phyloP scores from a whole-genome alignment of 129 eudicot genomes.

The Helianthus tuberosus region DNA sequence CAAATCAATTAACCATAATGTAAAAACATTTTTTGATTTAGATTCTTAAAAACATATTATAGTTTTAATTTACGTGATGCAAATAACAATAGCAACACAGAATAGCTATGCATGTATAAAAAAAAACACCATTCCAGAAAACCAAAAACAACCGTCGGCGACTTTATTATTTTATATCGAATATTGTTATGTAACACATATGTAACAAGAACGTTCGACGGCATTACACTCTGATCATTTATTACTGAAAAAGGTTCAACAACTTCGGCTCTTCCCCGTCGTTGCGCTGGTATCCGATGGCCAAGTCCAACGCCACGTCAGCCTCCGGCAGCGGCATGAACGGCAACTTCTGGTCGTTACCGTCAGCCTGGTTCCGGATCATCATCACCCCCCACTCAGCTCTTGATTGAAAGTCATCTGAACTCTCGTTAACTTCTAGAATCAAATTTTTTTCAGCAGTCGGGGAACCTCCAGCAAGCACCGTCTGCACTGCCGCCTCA shows the following conservation, averaged over 20 bases:
- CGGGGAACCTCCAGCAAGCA: slow-evolving; percentile 66
- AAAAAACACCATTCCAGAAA: neutral
- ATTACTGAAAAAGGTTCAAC: slow-evolving; percentile 59
- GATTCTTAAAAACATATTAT: too few relatives aligned
- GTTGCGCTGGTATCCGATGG: slow-evolving; percentile 2
- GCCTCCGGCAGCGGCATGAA: slow-evolving; percentile 40
- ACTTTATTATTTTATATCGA: neutral
- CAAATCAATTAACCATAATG: too few relatives aligned
- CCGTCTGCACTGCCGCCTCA: slow-evolving; percentile 60
- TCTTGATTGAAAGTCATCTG: slow-evolving; percentile 25
- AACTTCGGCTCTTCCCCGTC: slow-evolving; percentile 52
- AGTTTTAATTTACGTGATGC: too few relatives aligned
- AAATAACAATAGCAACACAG: too few relatives aligned
- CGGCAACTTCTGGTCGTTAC: neutral
- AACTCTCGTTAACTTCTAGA: slow-evolving; percentile 28
- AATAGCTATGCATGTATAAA: too few relatives aligned
- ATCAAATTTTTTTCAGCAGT: slow-evolving; percentile 8
- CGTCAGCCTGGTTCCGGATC: slow-evolving; percentile 6
- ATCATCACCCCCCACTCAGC: slow-evolving; percentile 22
- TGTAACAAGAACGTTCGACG: neutral
- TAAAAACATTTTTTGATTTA: too few relatives aligned
- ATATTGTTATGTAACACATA: too few relatives aligned
- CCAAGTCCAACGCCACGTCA: slow-evolving; percentile 29
- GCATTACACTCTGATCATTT: neutral
- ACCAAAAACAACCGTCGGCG: neutral